phyloP scores from a whole-genome alignment of 2,329 filamentous ascomycete genomes.

The Fusarium pseudocircinatum region DNA sequence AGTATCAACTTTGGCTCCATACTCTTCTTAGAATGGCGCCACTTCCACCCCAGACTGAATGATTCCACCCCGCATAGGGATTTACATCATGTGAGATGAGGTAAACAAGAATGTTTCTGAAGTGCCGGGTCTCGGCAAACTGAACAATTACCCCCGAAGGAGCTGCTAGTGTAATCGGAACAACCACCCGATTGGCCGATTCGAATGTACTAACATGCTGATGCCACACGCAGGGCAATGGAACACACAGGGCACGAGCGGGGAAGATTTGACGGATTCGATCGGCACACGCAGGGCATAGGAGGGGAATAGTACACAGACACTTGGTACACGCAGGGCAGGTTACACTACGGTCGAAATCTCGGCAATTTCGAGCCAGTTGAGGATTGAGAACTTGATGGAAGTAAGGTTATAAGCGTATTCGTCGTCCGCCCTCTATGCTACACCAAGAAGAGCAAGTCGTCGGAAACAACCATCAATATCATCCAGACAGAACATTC shows the following conservation, averaged over 20 bases:
- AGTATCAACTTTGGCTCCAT: neutral
- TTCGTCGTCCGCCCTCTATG: neutral
- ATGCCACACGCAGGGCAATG: slow-evolving; percentile 9
- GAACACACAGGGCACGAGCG: slow-evolving; percentile 1
- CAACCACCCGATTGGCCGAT: neutral
- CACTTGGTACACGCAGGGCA: slow-evolving; percentile 1
- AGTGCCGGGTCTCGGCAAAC: neutral
- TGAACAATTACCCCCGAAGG: neutral
- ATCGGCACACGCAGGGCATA: slow-evolving; percentile 18
- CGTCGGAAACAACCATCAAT: neutral
- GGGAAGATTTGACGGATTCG: neutral
- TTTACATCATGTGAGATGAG: neutral
- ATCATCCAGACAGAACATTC: neutral
- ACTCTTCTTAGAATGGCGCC: neutral
- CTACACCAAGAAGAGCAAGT: neutral
- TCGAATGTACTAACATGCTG: neutral
- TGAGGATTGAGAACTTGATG: neutral
- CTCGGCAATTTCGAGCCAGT: neutral
- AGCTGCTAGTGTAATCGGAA: neutral
- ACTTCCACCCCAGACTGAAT: neutral
- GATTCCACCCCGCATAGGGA: neutral
- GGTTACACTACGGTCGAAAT: neutral
- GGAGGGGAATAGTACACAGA: neutral
- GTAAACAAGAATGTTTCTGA: neutral
- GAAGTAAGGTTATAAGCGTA: neutral